phyloP scores from a whole-genome alignment of 148 eudicot genomes.

The Vaccinium myrtillus region DNA sequence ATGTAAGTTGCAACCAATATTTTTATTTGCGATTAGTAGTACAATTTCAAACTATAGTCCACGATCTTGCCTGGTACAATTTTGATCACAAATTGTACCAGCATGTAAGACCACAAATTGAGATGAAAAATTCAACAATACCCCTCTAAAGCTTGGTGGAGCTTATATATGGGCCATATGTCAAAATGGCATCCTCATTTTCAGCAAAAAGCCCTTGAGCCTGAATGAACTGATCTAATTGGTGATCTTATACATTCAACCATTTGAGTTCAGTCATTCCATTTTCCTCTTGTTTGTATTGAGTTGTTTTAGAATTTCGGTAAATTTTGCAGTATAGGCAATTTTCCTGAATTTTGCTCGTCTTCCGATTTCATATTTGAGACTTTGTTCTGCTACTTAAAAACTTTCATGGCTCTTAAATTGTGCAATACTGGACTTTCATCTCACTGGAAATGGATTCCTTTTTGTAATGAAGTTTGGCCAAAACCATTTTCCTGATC shows the following conservation, averaged over 20 bases:
- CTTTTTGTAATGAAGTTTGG: neutral
- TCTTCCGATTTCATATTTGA: neutral
- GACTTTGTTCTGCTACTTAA: neutral
- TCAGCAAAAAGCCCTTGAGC: neutral
- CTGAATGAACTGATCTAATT: neutral
- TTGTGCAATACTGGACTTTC: neutral
- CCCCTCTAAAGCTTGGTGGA: neutral
- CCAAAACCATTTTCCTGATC: neutral
- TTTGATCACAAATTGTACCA: neutral
- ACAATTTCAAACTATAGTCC: neutral
- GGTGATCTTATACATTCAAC: neutral
- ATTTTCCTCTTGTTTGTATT: neutral
- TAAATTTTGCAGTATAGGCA: neutral
- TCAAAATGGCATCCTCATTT: neutral
- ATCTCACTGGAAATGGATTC: neutral
- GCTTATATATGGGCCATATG: neutral
- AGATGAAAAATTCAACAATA: neutral
- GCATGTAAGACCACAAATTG: neutral
- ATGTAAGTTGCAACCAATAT: constrained; percentile 52
- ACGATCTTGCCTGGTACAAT: neutral
- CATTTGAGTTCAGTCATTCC: neutral
- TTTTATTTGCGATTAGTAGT: neutral
- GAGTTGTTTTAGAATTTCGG: neutral
- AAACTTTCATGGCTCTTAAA: neutral
- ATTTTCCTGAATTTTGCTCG: neutral